Evolutionary conservation across 257 asterid genomes (phyloP), one percentile per base, ranked within the genome.

Genomic region (Prunella vulgaris): DNA sequence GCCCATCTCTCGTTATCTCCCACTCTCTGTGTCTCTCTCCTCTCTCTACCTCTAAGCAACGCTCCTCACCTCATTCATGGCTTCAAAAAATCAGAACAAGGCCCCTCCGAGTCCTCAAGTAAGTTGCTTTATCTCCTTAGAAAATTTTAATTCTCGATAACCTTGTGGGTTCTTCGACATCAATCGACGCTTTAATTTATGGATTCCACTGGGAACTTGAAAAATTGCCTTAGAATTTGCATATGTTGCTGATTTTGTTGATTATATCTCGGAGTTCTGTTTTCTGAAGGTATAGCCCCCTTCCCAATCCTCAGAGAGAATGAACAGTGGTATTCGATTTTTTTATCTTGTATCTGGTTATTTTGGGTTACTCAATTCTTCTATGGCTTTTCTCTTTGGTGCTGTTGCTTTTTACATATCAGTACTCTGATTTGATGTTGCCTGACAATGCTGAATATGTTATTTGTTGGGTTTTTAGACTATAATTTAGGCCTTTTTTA

Each of bases 11-110:
- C 72, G 5, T 68, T 67, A 20, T 61, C 68, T 24, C 58, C 61
- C 17, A 42, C 63, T 44, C 64, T 54, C 61, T 64, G 49, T 42
- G 75, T 44, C 69, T 72, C 58, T 63, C 60, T 5, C 75, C 78
- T 77, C 73, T 71, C 80, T 73, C 57, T 28, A 38, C 18, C 63
- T 51, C 65, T 54, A 71, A 66, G 64, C 37, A 46, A 68, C 66
- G 73, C 76, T 60, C 74, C 18, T 54, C 80, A 73, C 74, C 18
- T 54, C 80, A 73, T 51, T 76, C 80, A 61, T 84, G 89, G 77
- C 89, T 64, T 77, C 87, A 15, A 77, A 60, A 69, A 84, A 84
- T 74, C 85, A 81, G 73, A 84, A 79, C 69, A 84, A 70, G 67
- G 72, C 85, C 74, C 86, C 87, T 73, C 56, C 82, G 2, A 81